A percentile compares a stretch with the other conserved stretches of the same genome.
These are phyloP conservation scores for Aureobasidium subglaciale DNA, from an alignment of 2,329 filamentous ascomycete species.

Conservation along the genomic window DNA sequence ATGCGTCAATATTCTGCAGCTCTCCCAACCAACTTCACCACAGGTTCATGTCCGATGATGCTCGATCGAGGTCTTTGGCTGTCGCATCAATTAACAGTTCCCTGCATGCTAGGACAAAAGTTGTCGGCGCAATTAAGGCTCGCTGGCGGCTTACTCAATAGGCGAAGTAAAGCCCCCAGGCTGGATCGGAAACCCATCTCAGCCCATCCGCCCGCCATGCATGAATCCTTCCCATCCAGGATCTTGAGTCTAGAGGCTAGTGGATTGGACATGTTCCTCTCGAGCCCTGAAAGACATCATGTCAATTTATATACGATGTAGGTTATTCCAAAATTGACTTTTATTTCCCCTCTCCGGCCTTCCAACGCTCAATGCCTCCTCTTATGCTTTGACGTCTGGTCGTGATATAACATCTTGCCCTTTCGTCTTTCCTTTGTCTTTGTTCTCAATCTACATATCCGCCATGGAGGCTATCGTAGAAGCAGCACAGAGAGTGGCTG, in stretches of 20 bases:
- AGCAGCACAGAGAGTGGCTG: not conserved
- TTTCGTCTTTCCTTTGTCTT: not conserved
- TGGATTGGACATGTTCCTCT: not conserved
- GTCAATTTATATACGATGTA: not conserved
- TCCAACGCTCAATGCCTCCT: not conserved
- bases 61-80: not conserved
- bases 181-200: slow-evolving; percentile 1
- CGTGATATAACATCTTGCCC: not conserved
- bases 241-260: not conserved
- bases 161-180: not conserved
- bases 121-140: not conserved
- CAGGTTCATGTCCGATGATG: not conserved
- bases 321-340: not conserved
- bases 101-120: not conserved
- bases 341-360: not conserved
- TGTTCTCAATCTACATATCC: not conserved
- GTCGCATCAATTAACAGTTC: not conserved
- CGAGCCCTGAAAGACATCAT: not conserved
- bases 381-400: not conserved
- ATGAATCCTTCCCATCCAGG: not conserved
- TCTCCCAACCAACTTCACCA: not conserved
- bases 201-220: not conserved
- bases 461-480: not conserved
- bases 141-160: not conserved
- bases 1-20: not conserved